Evolutionary conservation across 2,329 filamentous ascomycete genomes (phyloP).

Genomic region (Phyllosticta capitalensis): DNA sequence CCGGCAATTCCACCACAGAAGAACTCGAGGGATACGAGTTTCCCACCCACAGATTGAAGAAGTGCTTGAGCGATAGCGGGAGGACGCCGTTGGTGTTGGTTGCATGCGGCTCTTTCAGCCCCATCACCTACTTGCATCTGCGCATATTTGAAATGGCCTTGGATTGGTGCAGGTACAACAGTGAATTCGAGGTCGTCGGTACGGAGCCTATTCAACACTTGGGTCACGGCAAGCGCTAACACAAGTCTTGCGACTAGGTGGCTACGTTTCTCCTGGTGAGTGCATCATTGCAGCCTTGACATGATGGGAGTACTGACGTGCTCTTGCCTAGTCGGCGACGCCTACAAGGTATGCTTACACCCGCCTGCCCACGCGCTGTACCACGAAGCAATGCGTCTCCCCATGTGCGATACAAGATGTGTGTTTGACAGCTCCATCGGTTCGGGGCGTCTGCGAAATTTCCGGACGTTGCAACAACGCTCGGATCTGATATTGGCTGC

Average conservation of each 20-base stretch:
- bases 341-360: conserved; percentile 8
- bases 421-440: neutral
- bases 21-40: conserved; percentile 48
- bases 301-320: neutral
- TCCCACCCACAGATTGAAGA: conserved; percentile 50
- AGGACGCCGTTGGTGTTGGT: conserved; percentile 55
- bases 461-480: neutral
- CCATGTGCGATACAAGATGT: neutral
- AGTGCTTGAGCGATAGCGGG: conserved; percentile 44
- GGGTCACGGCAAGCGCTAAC: neutral
- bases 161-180: conserved; percentile 63
- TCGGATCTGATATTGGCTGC: neutral
- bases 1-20: conserved; percentile 19
- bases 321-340: conserved; percentile 6
- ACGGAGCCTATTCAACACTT: conserved; percentile 46
- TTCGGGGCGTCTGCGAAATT: neutral
- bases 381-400: neutral
- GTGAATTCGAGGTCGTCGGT: conserved; percentile 73
- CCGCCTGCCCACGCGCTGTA: neutral
- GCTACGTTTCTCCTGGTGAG: conserved; percentile 9
- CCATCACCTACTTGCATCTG: conserved; percentile 66
- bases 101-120: conserved; percentile 63
- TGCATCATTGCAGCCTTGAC: neutral
- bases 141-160: conserved; percentile 84
- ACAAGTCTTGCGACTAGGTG: neutral